phyloP scores from a whole-genome alignment of 805 yeast species.

The Myxozyma sirexii region DNA sequence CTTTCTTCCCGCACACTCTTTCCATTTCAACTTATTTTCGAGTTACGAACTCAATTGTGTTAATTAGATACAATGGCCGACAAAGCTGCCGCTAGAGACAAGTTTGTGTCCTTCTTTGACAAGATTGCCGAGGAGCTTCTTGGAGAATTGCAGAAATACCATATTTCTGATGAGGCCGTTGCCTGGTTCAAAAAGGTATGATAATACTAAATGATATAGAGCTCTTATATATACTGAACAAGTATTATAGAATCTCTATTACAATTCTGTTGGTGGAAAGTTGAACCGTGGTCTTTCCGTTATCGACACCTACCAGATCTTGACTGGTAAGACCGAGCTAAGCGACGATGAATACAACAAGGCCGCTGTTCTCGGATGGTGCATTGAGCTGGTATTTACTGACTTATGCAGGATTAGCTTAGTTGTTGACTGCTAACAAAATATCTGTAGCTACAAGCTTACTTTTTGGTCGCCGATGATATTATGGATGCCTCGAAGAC shows the following conservation, averaged over 20 bases:
- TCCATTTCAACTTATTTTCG: no score
- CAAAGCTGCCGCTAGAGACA: constrained; percentile 30
- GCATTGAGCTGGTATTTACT: constrained; percentile 66
- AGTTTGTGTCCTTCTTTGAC: constrained; percentile 60
- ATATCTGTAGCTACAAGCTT: constrained; percentile 74
- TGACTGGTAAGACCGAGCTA: constrained; percentile 69
- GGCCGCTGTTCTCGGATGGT: constrained; percentile 92
- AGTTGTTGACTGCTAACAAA: no score
- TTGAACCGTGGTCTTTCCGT: constrained; percentile 95
- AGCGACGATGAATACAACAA: constrained; percentile 71
- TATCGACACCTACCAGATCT: constrained; percentile 83
- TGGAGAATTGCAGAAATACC: constrained; percentile 62
- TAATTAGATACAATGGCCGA: constrained; percentile 13
- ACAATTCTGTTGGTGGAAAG: constrained; percentile 96
- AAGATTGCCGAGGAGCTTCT: constrained; percentile 73
- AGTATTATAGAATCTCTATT: constrained; percentile 53
- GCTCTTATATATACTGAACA: neutral
- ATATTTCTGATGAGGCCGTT: constrained; percentile 83
- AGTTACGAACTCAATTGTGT: neutral
- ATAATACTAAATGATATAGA: neutral
- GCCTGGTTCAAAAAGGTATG: constrained; percentile 69
- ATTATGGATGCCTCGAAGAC: constrained; percentile 97
- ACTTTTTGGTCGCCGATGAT: constrained; percentile 95
- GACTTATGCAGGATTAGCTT: no score
- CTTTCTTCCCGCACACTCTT: neutral